phyloP scores from a whole-genome alignment of 1,284 basidiomycete genomes.

The Naganishia cerealis region DNA sequence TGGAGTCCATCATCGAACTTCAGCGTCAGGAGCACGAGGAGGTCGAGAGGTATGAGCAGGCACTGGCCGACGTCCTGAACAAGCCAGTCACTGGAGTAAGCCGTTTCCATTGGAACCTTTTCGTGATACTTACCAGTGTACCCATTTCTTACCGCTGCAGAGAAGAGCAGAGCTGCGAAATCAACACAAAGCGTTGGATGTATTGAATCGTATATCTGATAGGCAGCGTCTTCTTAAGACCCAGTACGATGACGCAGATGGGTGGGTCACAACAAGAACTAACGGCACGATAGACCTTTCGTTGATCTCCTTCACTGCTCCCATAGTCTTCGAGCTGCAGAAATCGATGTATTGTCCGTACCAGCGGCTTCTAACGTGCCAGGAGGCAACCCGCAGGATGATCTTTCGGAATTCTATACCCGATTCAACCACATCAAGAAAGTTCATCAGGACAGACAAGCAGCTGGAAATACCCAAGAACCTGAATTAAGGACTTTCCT shows the following conservation, averaged over 20 bases:
- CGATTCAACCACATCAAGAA: constrained; percentile 92
- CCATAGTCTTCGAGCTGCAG: constrained; percentile 58
- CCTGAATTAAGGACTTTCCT: constrained; percentile 71
- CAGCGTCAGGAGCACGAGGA: constrained; percentile 94
- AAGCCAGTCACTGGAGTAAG: constrained; percentile 52
- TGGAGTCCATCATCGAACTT: constrained; percentile 89
- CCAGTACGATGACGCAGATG: constrained; percentile 72
- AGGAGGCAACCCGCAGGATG: constrained; percentile 57
- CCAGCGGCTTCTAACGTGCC: constrained; percentile 45
- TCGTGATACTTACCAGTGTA: constrained; percentile 14
- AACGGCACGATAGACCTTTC: not conserved
- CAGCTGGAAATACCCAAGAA: constrained; percentile 19
- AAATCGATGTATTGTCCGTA: constrained; percentile 55
- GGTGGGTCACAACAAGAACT: constrained; percentile 41
- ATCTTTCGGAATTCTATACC: constrained; percentile 89
- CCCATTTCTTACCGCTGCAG: constrained; percentile 7
- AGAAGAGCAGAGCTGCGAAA: constrained; percentile 61
- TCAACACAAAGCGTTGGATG: constrained; percentile 82
- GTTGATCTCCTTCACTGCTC: constrained; percentile 54
- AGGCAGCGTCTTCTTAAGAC: constrained; percentile 66
- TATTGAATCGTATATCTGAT: constrained; percentile 76
- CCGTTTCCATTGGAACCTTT: constrained; percentile 23
- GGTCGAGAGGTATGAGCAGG: constrained; percentile 77
- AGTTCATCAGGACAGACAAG: constrained; percentile 72
- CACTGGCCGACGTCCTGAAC: constrained; percentile 58